phyloP scores from a whole-genome alignment of 2,329 filamentous ascomycete genomes.

The Neofusicoccum laricinum region DNA sequence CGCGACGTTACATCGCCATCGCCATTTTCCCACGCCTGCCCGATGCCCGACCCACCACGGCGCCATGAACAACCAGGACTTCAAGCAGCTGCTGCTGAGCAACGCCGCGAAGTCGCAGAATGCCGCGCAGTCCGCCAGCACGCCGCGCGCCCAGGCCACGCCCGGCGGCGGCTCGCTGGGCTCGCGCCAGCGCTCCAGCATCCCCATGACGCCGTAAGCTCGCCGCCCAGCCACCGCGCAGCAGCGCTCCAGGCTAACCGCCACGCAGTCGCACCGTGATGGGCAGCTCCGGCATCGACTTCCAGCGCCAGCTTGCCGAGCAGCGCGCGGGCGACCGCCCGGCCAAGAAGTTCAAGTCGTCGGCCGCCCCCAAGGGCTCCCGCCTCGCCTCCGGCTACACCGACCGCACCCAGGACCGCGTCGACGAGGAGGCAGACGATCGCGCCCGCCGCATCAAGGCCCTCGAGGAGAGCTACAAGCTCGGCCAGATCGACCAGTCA shows the following conservation, averaged over 20 bases:
- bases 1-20: background rate
- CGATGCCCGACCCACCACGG: no score
- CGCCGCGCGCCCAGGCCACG: slow-evolving; percentile 23
- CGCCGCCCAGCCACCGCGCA: background rate
- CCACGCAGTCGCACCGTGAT: slow-evolving; percentile 61
- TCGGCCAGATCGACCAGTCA: slow-evolving; percentile 76
- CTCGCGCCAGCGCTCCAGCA: slow-evolving; percentile 73
- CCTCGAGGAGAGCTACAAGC: slow-evolving; percentile 76
- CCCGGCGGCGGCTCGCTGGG: slow-evolving; percentile 58
- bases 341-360: slow-evolving; percentile 70
- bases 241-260: no score
- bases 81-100: slow-evolving; percentile 72
- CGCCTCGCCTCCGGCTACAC: slow-evolving; percentile 77
- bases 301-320: slow-evolving; percentile 81
- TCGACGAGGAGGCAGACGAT: slow-evolving; percentile 53
- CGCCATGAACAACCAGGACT: slow-evolving; percentile 92
- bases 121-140: slow-evolving; percentile 22
- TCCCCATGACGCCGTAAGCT: slow-evolving; percentile 89
- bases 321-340: slow-evolving; percentile 46
- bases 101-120: slow-evolving; percentile 41
- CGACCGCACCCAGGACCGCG: slow-evolving; percentile 70
- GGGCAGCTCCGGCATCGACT: slow-evolving; percentile 59
- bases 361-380: slow-evolving; percentile 75
- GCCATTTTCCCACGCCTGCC: no score
- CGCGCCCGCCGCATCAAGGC: slow-evolving; percentile 68